Conservation (phyloP, 2,329 filamentous ascomycete genomes). For the Fusarium sp. region DNA sequence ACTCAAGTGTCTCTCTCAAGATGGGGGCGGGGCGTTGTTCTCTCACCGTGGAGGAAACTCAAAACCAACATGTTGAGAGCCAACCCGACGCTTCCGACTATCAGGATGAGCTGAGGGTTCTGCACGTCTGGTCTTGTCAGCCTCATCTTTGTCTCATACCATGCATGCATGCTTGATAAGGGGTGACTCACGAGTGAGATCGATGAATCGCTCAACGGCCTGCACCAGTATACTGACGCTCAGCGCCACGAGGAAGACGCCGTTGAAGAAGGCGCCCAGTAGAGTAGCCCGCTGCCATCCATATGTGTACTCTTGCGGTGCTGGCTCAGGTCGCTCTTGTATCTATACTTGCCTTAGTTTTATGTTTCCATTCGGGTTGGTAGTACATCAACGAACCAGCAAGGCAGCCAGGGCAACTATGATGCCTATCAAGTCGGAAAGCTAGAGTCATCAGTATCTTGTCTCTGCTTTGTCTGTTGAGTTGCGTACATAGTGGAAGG, state of each 20-base stretch:
- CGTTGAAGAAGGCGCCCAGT: conserved; percentile 84
- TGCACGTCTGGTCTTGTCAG: conserved; percentile 64
- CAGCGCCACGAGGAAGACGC: conserved; percentile 78
- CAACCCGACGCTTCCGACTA: conserved; percentile 77
- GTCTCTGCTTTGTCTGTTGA: neutral
- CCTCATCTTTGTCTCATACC: conserved; percentile 10
- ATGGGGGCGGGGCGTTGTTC: neutral
- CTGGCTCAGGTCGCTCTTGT: conserved; percentile 63
- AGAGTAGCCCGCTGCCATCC: conserved; percentile 83
- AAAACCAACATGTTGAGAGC: conserved; percentile 75
- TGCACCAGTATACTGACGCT: conserved; percentile 80
- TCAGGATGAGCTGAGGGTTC: conserved; percentile 74
- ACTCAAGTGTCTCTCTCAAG: neutral
- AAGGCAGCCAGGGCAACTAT: conserved; percentile 74
- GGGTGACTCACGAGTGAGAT: conserved; percentile 60
- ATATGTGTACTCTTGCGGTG: conserved; percentile 68
- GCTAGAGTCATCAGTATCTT: conserved; percentile 52
- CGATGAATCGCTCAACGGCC: conserved; percentile 77
- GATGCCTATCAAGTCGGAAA: conserved; percentile 79
- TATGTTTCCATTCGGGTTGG: neutral
- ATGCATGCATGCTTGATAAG: neutral
- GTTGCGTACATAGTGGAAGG: conserved; percentile 74
- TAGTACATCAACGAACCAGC: conserved; percentile 58
- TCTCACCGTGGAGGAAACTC: conserved; percentile 72
- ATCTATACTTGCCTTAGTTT: conserved; percentile 55